These are phyloP conservation scores for Sporothrix brasiliensis DNA, from an alignment of 2,329 filamentous ascomycete species.

Conservation along the genomic window DNA sequence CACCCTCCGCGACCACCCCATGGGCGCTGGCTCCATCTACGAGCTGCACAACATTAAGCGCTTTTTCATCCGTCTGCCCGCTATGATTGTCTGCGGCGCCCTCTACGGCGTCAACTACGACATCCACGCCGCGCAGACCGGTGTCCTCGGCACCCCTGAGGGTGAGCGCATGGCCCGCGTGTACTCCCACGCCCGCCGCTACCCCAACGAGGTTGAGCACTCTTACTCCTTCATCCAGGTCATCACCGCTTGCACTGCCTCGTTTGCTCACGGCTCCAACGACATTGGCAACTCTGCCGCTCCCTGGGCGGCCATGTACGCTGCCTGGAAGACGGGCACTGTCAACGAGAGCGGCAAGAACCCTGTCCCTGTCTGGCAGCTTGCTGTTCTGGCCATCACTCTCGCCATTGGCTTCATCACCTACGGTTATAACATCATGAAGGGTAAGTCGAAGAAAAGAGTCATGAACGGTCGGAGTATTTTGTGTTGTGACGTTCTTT, in stretches of 20 bases:
- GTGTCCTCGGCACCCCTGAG: slow-evolving; percentile 71
- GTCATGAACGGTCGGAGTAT: no score
- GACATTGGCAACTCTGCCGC: slow-evolving; percentile 74
- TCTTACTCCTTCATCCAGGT: slow-evolving; percentile 69
- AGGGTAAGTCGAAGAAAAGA: slow-evolving; percentile 42
- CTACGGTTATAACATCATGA: slow-evolving; percentile 85
- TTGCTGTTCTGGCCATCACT: slow-evolving; percentile 66
- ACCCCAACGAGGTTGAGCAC: slow-evolving; percentile 71
- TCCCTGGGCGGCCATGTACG: slow-evolving; percentile 71
- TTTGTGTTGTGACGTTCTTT: no score
- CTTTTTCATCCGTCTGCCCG: slow-evolving; percentile 67
- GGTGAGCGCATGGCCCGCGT: slow-evolving; percentile 70
- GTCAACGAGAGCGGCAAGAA: slow-evolving; percentile 62
- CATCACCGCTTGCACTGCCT: slow-evolving; percentile 70
- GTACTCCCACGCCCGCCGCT: slow-evolving; percentile 66
- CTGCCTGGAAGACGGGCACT: slow-evolving; percentile 65
- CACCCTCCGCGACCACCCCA: slow-evolving; percentile 70
- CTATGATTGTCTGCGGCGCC: slow-evolving; percentile 62
- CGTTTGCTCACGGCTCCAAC: slow-evolving; percentile 76
- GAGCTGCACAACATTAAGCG: slow-evolving; percentile 71
- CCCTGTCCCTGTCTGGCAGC: slow-evolving; percentile 72
- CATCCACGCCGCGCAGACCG: slow-evolving; percentile 74
- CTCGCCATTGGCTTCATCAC: slow-evolving; percentile 71
- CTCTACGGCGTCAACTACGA: slow-evolving; percentile 82
- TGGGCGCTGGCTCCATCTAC: slow-evolving; percentile 73